A percentile compares a stretch with the other conserved stretches of the same genome.
These are phyloP conservation scores for Sugiyamaella mastotermitis DNA, from an alignment of 805 yeast species.

Conservation along the genomic window DNA sequence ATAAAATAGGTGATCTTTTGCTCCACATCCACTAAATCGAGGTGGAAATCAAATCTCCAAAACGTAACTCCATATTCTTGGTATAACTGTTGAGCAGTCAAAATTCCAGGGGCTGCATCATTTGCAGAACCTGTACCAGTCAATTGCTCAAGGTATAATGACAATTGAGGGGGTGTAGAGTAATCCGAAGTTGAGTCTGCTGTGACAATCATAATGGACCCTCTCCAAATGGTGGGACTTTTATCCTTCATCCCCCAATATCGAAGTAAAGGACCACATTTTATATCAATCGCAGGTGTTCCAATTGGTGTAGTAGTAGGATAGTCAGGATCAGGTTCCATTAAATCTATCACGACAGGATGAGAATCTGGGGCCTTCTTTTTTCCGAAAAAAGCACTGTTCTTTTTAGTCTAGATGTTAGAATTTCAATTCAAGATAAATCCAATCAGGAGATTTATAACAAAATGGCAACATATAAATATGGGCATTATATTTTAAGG, in stretches of 20 bases:
- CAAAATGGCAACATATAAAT: no score
- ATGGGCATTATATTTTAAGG: no score
- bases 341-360: no score
- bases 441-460: no score
- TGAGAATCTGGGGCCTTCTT: no score
- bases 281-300: conserved; percentile 20
- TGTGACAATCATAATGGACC: conserved; percentile 59
- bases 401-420: no score
- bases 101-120: conserved; percentile 18
- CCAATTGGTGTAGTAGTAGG: conserved; percentile 14
- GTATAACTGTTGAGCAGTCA: conserved; percentile 36
- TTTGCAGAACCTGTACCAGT: not conserved
- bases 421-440: no score
- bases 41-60: conserved; percentile 56
- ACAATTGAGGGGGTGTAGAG: conserved; percentile 26
- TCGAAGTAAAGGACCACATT: conserved; percentile 68
- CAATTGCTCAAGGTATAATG: conserved; percentile 10
- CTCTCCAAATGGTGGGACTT: conserved; percentile 50
- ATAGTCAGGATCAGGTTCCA: conserved; percentile 1
- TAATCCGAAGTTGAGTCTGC: conserved; percentile 33
- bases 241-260: conserved; percentile 58
- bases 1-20: conserved; percentile 60
- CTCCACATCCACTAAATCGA: conserved; percentile 44
- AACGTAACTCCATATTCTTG: conserved; percentile 46
- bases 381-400: no score